Evolutionary conservation across 2,329 filamentous ascomycete genomes (phyloP).

Genomic region (Venturia nashicola): DNA sequence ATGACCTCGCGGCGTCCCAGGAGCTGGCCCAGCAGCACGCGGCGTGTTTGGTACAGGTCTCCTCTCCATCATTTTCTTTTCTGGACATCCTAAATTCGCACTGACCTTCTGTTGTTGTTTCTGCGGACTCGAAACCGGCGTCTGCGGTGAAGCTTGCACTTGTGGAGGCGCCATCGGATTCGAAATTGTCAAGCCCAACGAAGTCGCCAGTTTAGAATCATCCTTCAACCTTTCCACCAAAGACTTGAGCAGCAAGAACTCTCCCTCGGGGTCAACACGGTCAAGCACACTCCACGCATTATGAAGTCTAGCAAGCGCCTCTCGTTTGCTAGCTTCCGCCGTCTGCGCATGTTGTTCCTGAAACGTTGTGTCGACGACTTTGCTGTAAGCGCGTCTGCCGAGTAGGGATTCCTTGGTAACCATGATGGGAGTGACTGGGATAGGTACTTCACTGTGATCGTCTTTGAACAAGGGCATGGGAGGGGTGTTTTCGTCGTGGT

Average conservation of each 20-base stretch:
- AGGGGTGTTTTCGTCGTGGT: constrained; percentile 9
- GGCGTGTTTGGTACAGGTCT: not conserved
- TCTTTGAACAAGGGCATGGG: not conserved
- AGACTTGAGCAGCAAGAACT: constrained; percentile 70
- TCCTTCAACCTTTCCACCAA: constrained; percentile 62
- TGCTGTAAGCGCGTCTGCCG: constrained; percentile 69
- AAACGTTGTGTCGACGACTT: constrained; percentile 69
- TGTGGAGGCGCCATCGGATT: not conserved
- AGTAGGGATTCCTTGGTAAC: constrained; percentile 64
- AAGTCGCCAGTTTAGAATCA: constrained; percentile 50
- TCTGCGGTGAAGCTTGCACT: not conserved
- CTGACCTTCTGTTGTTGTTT: not conserved
- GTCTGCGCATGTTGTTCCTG: constrained; percentile 81
- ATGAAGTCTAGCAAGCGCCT: constrained; percentile 69
- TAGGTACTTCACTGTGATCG: not conserved
- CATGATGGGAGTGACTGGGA: constrained; percentile 8
- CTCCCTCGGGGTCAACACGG: constrained; percentile 77
- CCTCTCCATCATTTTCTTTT: not conserved
- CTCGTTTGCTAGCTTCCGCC: constrained; percentile 53
- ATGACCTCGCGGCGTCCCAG: not conserved
- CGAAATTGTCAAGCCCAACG: constrained; percentile 24
- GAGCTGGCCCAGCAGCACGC: not conserved
- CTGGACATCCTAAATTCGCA: not conserved
- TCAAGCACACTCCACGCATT: constrained; percentile 80
- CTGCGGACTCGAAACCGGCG: not conserved